These are phyloP conservation scores for Monilinia polystroma DNA, from an alignment of 2,329 filamentous ascomycete species.

Conservation along the genomic window DNA sequence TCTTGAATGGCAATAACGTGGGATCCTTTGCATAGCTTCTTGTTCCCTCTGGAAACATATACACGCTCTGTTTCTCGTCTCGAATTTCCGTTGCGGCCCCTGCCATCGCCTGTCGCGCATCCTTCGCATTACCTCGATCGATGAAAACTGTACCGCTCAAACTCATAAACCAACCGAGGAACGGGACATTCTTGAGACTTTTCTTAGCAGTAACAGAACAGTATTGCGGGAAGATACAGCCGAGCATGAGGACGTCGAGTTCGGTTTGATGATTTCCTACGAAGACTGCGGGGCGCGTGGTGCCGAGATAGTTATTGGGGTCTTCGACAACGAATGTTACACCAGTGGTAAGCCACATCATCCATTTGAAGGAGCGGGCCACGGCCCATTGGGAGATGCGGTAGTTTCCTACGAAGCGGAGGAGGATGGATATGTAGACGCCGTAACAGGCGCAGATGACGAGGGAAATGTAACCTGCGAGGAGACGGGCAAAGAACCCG, in stretches of 20 bases:
- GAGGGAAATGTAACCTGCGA: conserved; percentile 65
- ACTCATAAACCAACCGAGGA: conserved; percentile 93
- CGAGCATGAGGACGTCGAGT: conserved; percentile 90
- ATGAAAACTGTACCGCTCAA: conserved; percentile 92
- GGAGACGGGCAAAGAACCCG: conserved; percentile 66
- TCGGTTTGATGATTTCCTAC: conserved; percentile 96
- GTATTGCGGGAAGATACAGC: conserved; percentile 83
- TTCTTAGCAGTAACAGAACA: conserved; percentile 93
- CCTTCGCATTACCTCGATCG: conserved; percentile 80
- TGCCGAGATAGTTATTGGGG: conserved; percentile 53
- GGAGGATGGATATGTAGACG: conserved; percentile 67
- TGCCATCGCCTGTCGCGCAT: conserved; percentile 81
- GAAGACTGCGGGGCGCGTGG: conserved; percentile 79
- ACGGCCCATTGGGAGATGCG: conserved; percentile 83
- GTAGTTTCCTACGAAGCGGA: conserved; percentile 70
- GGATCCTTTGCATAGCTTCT: conserved; percentile 84
- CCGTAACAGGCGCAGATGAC: conserved; percentile 68
- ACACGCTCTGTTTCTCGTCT: conserved; percentile 69
- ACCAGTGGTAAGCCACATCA: conserved; percentile 73
- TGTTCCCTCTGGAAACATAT: conserved; percentile 90
- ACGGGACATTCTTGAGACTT: conserved; percentile 72
- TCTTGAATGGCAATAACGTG: conserved; percentile 91
- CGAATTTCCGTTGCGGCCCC: conserved; percentile 80
- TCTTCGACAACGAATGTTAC: conserved; percentile 76
- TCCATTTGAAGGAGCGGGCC: conserved; percentile 74